These are phyloP conservation scores for Tylopilus sp. DNA, from an alignment of 1,284 basidiomycete genomes.

Conservation along the genomic window DNA sequence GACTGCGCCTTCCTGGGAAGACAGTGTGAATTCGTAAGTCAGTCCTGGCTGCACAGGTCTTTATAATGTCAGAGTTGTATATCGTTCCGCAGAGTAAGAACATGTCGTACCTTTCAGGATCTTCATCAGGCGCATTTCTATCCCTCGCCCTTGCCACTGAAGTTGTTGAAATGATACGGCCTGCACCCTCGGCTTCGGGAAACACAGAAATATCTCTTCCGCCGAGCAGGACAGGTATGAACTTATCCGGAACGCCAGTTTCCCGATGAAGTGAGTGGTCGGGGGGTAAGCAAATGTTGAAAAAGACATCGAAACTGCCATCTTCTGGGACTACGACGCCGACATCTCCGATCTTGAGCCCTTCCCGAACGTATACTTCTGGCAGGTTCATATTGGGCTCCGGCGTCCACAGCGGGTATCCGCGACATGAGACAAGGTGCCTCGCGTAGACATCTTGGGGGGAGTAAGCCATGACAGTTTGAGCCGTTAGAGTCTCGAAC, in stretches of 20 bases:
- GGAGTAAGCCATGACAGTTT: slow-evolving; percentile 5
- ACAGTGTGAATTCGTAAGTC: slow-evolving; percentile 12
- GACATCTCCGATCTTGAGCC: slow-evolving; percentile 31
- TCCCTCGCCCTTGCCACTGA: slow-evolving; percentile 3
- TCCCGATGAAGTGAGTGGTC: slow-evolving; percentile 10
- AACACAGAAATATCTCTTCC: slow-evolving; percentile 10
- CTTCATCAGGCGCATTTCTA: not conserved
- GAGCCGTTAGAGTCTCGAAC: not conserved
- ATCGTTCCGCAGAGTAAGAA: not conserved
- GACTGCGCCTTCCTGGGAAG: slow-evolving; percentile 19
- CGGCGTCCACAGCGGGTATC: slow-evolving; percentile 30
- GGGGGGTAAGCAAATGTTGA: slow-evolving; percentile 24
- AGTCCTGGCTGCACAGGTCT: slow-evolving; percentile 5
- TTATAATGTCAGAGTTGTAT: not conserved
- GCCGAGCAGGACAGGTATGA: slow-evolving; percentile 4
- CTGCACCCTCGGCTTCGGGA: slow-evolving; percentile 11
- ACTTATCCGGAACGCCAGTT: slow-evolving; percentile 12
- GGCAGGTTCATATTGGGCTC: slow-evolving; percentile 22
- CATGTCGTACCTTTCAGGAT: slow-evolving; percentile 6
- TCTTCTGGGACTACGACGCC: slow-evolving; percentile 23
- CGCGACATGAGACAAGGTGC: slow-evolving; percentile 20
- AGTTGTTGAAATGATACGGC: slow-evolving; percentile 16
- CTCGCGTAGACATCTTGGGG: slow-evolving; percentile 14
- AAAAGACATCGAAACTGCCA: slow-evolving; percentile 30
- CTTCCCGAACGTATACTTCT: slow-evolving; percentile 15